Percentiles rank a stretch among this genome's conserved stretches.
Evolutionary conservation across 164 flowering plant species (phyloP).

Genomic region (Magnolia officinalis): DNA sequence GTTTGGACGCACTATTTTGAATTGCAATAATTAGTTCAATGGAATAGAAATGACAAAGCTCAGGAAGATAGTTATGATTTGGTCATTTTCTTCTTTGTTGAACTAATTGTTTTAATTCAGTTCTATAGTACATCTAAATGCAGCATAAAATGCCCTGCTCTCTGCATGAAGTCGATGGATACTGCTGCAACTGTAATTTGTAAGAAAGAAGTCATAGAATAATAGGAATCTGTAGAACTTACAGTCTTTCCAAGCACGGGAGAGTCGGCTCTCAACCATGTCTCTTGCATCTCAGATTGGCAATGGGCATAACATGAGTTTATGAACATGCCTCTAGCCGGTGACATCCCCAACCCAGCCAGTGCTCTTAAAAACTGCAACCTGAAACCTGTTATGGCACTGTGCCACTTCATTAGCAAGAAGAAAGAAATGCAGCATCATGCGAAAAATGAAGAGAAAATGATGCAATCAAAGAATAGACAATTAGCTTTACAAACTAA

Average conservation of each 20-base stretch:
- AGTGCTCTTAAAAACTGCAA: slow-evolving; percentile 51
- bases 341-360: slow-evolving; percentile 34
- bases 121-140: not conserved
- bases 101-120: too few species aligned
- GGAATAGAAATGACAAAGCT: not conserved
- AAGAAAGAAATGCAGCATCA: not conserved
- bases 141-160: not conserved
- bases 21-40: too few species aligned
- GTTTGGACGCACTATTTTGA: too few species aligned
- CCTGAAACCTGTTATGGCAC: slow-evolving; percentile 50
- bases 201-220: not conserved
- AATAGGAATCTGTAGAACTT: slow-evolving; percentile 13
- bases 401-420: not conserved
- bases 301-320: slow-evolving; percentile 88
- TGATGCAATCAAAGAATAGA: too few species aligned
- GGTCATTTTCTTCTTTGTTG: not conserved
- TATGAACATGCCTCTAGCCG: slow-evolving; percentile 58
- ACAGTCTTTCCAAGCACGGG: slow-evolving; percentile 52
- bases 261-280: slow-evolving; percentile 66
- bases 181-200: too few species aligned
- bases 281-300: slow-evolving; percentile 81
- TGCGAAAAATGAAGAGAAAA: not conserved
- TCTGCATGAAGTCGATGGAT: too few species aligned
- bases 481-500: too few species aligned
- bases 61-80: not conserved